phyloP scores from a whole-genome alignment of 169 alveolate species.

The Blepharisma undulans region DNA sequence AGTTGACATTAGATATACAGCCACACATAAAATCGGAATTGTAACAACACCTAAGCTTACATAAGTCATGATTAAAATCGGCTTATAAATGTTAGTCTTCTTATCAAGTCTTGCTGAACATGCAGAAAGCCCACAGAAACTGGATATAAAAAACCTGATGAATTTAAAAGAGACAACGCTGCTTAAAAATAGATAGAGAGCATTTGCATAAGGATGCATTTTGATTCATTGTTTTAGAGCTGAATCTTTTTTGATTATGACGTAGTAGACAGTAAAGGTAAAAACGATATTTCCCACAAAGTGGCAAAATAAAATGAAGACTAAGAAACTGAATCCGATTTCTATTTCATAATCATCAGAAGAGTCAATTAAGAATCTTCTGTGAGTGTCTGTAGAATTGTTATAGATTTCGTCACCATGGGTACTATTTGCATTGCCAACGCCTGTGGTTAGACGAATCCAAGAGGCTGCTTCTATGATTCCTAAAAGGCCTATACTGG shows the following conservation, averaged over 20 bases:
- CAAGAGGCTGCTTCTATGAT: constrained; percentile 32
- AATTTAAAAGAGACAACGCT: not conserved
- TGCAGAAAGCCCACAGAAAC: not conserved
- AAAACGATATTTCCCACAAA: not conserved
- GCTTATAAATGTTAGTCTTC: not conserved
- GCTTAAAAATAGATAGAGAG: not conserved
- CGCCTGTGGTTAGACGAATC: not conserved
- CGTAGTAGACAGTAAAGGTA: not conserved
- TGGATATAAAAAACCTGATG: constrained; percentile 13
- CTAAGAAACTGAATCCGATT: not conserved
- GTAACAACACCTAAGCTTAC: not conserved
- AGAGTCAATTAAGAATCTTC: not conserved
- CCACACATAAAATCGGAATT: constrained; percentile 11
- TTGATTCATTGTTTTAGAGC: not conserved
- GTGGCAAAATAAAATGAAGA: not conserved
- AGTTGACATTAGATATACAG: constrained; percentile 13
- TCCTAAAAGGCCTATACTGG: not conserved
- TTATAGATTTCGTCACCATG: constrained; percentile 13
- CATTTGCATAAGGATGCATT: not conserved
- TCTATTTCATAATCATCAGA: not conserved
- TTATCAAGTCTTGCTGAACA: constrained; percentile 2
- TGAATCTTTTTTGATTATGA: not conserved
- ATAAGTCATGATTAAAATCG: constrained; percentile 15
- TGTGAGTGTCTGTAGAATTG: not conserved
- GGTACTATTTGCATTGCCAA: not conserved